Evolutionary conservation across 306 rosid genomes (phyloP).

Genomic region (Acacia confusa): DNA sequence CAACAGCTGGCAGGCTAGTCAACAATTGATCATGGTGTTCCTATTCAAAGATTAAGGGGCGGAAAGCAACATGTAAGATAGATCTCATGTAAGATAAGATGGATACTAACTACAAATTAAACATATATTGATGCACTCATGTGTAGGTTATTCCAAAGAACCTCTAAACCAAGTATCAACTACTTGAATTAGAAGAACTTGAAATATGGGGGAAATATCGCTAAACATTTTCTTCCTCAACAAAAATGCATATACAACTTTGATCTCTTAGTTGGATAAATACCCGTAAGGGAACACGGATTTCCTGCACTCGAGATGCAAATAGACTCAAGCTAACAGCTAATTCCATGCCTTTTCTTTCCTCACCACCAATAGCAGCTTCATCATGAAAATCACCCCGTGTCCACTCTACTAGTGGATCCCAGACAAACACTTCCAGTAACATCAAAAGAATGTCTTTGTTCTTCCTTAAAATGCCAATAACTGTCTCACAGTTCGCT

Average conservation of each 20-base stretch:
- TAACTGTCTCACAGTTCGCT: slow-evolving; percentile 87
- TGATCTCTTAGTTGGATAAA: slow-evolving; percentile 21
- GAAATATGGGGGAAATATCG: slow-evolving; percentile 5
- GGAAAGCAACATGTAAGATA: slow-evolving; percentile 1
- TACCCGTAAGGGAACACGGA: slow-evolving; percentile 96
- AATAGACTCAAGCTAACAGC: slow-evolving; percentile 97
- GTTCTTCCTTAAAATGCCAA: slow-evolving; percentile 75
- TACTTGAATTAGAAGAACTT: slow-evolving; percentile 4
- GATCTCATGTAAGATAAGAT: slow-evolving; percentile 27
- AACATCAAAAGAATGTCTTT: slow-evolving; percentile 89
- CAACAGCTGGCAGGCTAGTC: slow-evolving; percentile 81
- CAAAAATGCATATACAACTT: slow-evolving; percentile 20
- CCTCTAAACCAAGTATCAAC: slow-evolving; percentile 11
- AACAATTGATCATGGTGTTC: slow-evolving; percentile 95
- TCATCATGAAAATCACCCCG: slow-evolving; percentile 96
- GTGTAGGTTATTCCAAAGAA: neutral
- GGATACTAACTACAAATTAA: slow-evolving; percentile 16
- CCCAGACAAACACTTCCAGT: slow-evolving; percentile 95
- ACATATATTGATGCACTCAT: slow-evolving; percentile 17
- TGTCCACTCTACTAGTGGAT: slow-evolving; percentile 96
- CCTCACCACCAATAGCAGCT: slow-evolving; percentile 98
- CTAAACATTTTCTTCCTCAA: slow-evolving; percentile 22
- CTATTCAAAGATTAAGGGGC: slow-evolving; percentile 43
- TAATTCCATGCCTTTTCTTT: slow-evolving; percentile 98
- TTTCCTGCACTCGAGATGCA: slow-evolving; percentile 98